Evolutionary conservation across 495 filamentous ascomycete species (phyloP), one percentile per base, ranked within the genome.

Genomic region (Penicillium atrosanguineum): DNA sequence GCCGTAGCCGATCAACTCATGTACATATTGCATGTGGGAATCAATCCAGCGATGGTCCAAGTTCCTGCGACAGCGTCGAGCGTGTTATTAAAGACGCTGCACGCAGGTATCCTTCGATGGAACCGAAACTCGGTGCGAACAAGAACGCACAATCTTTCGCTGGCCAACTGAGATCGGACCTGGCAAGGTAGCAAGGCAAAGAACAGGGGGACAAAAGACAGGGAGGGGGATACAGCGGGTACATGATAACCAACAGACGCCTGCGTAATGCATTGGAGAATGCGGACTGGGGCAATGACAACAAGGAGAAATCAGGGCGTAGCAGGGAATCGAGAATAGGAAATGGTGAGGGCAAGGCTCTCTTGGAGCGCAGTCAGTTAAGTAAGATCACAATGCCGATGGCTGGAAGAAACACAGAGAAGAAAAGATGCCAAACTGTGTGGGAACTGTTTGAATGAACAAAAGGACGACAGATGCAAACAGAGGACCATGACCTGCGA

Each of bases 241-340:
- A 68, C 64, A 74, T 67, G 60, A 71, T 59, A 68, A 70, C 52
- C 60, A 69, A 74, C 62, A 65, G 69, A 76, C 70, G 71, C 75
- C 75, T 71, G 71, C 71, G 62, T 68, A 68, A 79, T 79, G 73
- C 75, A 78, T 59, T 28, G 59, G 48, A 58, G 40, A 60, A 65
- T 65, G 61, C 59, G 54, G 53, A 62, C 58, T 65, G 57, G 61
- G 60, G 71, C 59, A 66, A 56, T 52, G 46, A 57, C 50, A 65
- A 60, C 51, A 64, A 62, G 50, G 59, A 52, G 54, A 64, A 28
- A 43, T 60, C 52, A 53, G 57, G 50, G 47, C 60, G 59, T 59
- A 64, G 67, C 60, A 61, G 60, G 57, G 67, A 65, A 60, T 60
- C 42, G 41, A 37, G 34, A 55, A 63, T 52, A 64, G 56, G 53